phyloP scores from a whole-genome alignment of 192 early-diverging fungal species.

The Backusella macrospora region DNA sequence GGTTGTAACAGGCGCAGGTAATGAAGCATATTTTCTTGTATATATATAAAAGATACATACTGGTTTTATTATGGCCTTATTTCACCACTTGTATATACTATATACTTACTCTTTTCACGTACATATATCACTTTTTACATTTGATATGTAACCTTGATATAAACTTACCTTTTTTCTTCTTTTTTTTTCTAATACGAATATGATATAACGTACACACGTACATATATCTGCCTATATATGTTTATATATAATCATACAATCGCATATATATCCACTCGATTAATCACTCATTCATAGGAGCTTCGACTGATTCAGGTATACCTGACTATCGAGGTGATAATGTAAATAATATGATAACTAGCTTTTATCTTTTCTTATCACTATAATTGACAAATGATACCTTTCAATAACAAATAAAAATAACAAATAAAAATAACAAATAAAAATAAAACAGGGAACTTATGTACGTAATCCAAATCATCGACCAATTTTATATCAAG shows the following conservation, averaged over 20 bases:
- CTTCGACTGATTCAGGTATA: constrained; percentile 70
- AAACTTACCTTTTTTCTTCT: background rate
- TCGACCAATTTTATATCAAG: constrained; percentile 83
- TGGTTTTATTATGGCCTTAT: background rate
- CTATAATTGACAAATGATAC: background rate
- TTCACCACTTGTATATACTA: background rate
- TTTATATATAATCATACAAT: too few relatives aligned
- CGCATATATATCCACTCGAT: too few relatives aligned
- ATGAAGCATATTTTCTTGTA: background rate
- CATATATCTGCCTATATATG: too few relatives aligned
- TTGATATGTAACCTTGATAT: too few relatives aligned
- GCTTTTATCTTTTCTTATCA: constrained; percentile 27
- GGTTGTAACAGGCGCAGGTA: constrained; percentile 59
- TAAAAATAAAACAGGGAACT: constrained; percentile 46
- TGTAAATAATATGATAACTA: constrained; percentile 27
- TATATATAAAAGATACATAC: background rate
- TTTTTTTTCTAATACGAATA: background rate
- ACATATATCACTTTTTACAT: too few relatives aligned
- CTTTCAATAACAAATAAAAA: background rate
- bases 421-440: background rate
- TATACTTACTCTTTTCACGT: too few relatives aligned
- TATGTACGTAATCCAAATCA: constrained; percentile 76
- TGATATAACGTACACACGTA: too few relatives aligned
- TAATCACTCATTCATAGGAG: constrained; percentile 38
- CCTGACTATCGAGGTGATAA: constrained; percentile 86